These are phyloP conservation scores for Penicillium carneum DNA, from an alignment of 2,329 filamentous ascomycete genomes.

Conservation along the genomic window DNA sequence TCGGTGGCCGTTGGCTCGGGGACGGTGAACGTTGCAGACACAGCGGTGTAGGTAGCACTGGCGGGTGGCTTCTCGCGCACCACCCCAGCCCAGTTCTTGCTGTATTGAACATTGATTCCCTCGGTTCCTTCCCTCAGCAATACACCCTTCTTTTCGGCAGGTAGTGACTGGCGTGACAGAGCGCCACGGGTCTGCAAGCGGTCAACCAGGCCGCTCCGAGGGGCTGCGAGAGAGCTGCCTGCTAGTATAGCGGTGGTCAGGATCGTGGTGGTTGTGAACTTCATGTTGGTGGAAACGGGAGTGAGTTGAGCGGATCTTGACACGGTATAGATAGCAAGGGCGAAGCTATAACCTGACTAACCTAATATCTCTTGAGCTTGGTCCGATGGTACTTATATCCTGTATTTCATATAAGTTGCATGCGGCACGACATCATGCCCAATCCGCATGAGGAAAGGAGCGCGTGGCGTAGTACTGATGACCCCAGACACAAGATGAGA, in stretches of 20 bases:
- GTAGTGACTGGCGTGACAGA: slow-evolving; percentile 38
- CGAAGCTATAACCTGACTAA: neutral
- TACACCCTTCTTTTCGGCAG: slow-evolving; percentile 28
- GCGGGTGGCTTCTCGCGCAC: slow-evolving; percentile 56
- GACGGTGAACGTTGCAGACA: slow-evolving; percentile 58
- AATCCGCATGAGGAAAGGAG: slow-evolving; percentile 33
- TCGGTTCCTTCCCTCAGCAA: slow-evolving; percentile 25
- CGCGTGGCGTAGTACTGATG: slow-evolving; percentile 18
- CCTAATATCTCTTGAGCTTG: neutral
- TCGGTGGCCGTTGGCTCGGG: slow-evolving; percentile 57
- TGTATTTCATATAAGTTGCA: slow-evolving; percentile 21
- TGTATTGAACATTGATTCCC: slow-evolving; percentile 57
- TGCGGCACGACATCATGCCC: slow-evolving; percentile 19
- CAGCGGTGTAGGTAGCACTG: slow-evolving; percentile 58
- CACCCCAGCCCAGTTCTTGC: slow-evolving; percentile 67
- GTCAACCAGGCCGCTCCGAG: slow-evolving; percentile 38
- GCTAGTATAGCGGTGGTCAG: slow-evolving; percentile 37
- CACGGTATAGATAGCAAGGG: neutral
- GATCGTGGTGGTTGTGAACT: slow-evolving; percentile 30
- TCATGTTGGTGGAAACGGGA: slow-evolving; percentile 37
- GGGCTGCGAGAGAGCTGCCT: slow-evolving; percentile 39
- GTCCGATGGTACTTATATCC: slow-evolving; percentile 22
- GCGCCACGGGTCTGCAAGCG: slow-evolving; percentile 41
- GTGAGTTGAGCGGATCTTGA: neutral
- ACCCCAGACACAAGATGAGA: slow-evolving; percentile 8